Conservation (phyloP, 768 basidiomycete genomes). For the Hygrocybe coccinea region DNA sequence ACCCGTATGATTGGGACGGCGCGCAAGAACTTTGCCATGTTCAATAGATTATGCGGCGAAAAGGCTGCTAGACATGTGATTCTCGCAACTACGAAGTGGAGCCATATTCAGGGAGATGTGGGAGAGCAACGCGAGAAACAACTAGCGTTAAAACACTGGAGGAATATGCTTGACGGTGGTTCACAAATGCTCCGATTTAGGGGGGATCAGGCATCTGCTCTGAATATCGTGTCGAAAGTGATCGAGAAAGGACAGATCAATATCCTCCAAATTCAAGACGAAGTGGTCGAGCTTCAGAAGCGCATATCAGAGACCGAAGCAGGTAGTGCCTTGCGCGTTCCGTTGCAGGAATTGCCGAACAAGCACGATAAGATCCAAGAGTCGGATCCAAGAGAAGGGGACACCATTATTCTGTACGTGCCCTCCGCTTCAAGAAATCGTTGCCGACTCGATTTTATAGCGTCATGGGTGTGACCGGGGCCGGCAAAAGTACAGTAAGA, state of each 20-base stretch:
- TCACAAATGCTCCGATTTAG: constrained; percentile 17
- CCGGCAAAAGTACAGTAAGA: constrained; percentile 29
- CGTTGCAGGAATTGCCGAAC: constrained; percentile 19
- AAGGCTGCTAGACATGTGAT: constrained; percentile 25
- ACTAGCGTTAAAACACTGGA: constrained; percentile 41
- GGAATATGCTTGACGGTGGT: constrained; percentile 18
- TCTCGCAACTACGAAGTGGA: constrained; percentile 40
- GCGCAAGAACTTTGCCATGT: constrained; percentile 28
- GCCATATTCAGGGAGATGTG: constrained; percentile 29
- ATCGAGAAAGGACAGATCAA: constrained; percentile 14
- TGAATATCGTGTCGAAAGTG: constrained; percentile 23
- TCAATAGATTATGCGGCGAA: constrained; percentile 33
- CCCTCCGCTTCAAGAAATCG: too few relatives aligned
- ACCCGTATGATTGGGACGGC: constrained; percentile 28
- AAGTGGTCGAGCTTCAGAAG: constrained; percentile 27
- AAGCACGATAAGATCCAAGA: neutral
- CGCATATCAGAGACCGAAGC: constrained; percentile 29
- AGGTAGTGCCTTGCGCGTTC: constrained; percentile 24
- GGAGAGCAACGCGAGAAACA: constrained; percentile 40
- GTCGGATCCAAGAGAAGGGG: neutral
- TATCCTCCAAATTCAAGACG: constrained; percentile 28
- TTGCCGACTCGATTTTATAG: neutral
- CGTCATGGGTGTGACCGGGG: neutral
- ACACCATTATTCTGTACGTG: constrained; percentile 7
- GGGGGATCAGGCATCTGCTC: constrained; percentile 22